These are phyloP conservation scores for Metschnikowia henanensis DNA, from an alignment of 805 yeast species.

Conservation along the genomic window DNA sequence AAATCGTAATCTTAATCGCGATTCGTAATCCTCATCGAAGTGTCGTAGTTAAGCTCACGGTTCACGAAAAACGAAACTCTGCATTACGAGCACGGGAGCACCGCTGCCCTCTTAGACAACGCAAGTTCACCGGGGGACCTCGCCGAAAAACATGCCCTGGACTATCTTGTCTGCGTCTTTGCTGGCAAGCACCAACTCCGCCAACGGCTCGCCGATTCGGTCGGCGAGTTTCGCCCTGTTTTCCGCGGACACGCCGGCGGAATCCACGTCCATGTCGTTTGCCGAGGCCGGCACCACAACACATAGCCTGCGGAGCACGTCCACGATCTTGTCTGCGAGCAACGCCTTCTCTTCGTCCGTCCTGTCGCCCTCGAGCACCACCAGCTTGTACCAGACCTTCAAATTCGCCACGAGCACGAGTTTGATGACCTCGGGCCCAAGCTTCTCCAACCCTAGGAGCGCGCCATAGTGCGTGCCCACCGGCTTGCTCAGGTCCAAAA, in stretches of 20 bases:
- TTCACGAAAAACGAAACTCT: no score
- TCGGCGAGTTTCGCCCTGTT: slow-evolving; percentile 44
- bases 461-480: slow-evolving; percentile 93
- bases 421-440: slow-evolving; percentile 87
- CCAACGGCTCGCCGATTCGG: slow-evolving; percentile 62
- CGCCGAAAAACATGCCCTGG: slow-evolving; percentile 76
- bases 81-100: no score
- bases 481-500: slow-evolving; percentile 80
- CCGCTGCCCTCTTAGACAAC: no score
- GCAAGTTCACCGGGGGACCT: no score
- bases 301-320: slow-evolving; percentile 52
- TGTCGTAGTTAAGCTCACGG: no score
- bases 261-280: slow-evolving; percentile 35
- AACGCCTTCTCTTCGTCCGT: slow-evolving; percentile 46
- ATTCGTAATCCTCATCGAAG: no score
- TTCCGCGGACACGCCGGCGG: slow-evolving; percentile 32
- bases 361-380: slow-evolving; percentile 44
- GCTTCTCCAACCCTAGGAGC: slow-evolving; percentile 73
- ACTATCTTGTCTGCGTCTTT: slow-evolving; percentile 50
- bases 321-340: slow-evolving; percentile 49
- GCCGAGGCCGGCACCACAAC: slow-evolving; percentile 23
- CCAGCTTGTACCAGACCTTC: slow-evolving; percentile 71
- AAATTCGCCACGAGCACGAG: slow-evolving; percentile 83
- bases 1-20: no score
- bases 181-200: slow-evolving; percentile 48